Conservation (phyloP, 768 basidiomycete species). For the Calvatia gigantea region DNA sequence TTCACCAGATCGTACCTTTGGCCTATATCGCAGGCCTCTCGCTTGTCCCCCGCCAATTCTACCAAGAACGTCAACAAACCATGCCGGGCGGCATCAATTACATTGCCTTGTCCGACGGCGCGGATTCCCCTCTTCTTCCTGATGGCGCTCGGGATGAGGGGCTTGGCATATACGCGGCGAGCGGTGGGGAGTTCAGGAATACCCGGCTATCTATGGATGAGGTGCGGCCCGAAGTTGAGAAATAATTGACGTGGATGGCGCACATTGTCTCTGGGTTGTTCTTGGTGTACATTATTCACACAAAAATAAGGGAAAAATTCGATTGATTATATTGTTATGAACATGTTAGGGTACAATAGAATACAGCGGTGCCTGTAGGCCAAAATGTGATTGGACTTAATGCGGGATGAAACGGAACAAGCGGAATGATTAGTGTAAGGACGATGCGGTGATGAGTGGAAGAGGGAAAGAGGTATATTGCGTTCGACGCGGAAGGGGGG, state of each 20-base stretch:
- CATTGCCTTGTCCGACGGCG: conserved; percentile 20
- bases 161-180: conserved; percentile 1
- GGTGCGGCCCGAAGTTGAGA: not conserved
- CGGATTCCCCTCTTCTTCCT: conserved; percentile 16
- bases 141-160: conserved; percentile 16
- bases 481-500: conserved; percentile 6
- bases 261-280: no score
- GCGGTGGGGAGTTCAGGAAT: conserved; percentile 1
- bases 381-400: not conserved
- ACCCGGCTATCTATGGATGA: not conserved
- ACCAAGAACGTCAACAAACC: conserved; percentile 30
- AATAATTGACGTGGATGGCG: no score
- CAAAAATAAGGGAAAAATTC: not conserved
- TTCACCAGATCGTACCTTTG: conserved; percentile 36
- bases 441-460: not conserved
- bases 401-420: not conserved
- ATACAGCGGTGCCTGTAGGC: not conserved
- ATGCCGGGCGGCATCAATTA: conserved; percentile 19
- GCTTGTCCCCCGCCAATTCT: conserved; percentile 39
- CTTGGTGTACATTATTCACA: conserved; percentile 2
- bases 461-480: conserved; percentile 1
- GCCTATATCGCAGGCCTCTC: conserved; percentile 43
- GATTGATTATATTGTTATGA: conserved; percentile 3
- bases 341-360: conserved; percentile 10
- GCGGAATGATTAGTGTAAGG: not conserved